These are phyloP conservation scores for Calonectria naviculata DNA, from an alignment of 2,329 filamentous ascomycete species.

Conservation along the genomic window DNA sequence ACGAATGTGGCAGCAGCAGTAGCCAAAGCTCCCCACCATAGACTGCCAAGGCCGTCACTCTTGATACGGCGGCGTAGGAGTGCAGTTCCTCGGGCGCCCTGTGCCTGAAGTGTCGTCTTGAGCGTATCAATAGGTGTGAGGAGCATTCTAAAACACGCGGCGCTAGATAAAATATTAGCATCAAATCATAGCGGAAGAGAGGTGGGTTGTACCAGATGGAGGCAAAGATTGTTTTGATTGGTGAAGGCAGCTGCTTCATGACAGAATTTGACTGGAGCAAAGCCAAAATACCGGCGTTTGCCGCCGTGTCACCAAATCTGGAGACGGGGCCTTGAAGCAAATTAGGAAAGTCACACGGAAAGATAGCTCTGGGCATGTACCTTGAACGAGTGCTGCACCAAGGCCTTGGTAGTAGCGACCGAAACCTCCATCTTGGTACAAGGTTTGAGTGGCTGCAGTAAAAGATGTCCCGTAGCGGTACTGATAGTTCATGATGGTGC, in stretches of 20 bases:
- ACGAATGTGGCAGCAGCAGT: slow-evolving; percentile 61
- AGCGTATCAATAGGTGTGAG: slow-evolving; percentile 61
- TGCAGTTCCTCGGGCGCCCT: slow-evolving; percentile 54
- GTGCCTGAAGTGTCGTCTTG: slow-evolving; percentile 62
- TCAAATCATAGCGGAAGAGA: rapidly evolving
- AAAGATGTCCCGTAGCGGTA: slow-evolving; percentile 59
- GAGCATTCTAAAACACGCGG: slow-evolving; percentile 58
- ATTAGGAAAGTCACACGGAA: neutral
- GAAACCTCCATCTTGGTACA: slow-evolving; percentile 55
- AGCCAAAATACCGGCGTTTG: slow-evolving; percentile 61
- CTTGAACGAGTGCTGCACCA: slow-evolving; percentile 57
- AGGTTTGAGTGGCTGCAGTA: slow-evolving; percentile 49
- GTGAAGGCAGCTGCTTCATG: slow-evolving; percentile 53
- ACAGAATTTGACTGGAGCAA: slow-evolving; percentile 59
- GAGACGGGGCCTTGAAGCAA: slow-evolving; percentile 52
- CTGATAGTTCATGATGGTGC: slow-evolving; percentile 64
- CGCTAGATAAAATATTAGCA: slow-evolving; percentile 41
- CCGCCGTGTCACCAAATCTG: slow-evolving; percentile 60
- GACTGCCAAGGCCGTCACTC: slow-evolving; percentile 54
- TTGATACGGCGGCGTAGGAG: slow-evolving; percentile 57
- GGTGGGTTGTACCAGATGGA: slow-evolving; percentile 50
- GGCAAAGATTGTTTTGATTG: slow-evolving; percentile 58
- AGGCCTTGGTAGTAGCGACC: slow-evolving; percentile 59
- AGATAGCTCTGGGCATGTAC: slow-evolving; percentile 32
- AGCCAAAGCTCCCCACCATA: slow-evolving; percentile 62